Percentiles rank a stretch among this genome's conserved stretches.
Conservation (phyloP, 305 asterid genomes). For the Rubia peregrina region DNA sequence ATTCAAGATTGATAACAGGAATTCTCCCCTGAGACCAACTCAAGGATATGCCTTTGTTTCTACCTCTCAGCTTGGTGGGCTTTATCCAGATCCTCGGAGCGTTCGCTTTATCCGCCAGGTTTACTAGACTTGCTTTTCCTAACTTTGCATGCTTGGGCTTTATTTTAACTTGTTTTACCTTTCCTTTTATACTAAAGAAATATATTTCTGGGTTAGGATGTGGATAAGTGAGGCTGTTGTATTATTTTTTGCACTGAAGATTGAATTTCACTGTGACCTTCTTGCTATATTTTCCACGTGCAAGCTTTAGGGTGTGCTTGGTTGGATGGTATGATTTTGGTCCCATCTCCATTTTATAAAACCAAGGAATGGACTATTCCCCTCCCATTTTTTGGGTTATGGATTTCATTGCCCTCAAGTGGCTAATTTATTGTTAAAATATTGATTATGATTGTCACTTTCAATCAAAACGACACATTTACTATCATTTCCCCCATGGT, state of each 20-base stretch:
- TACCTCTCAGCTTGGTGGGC: conserved; percentile 75
- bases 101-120: conserved; percentile 92
- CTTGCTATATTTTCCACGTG: not conserved
- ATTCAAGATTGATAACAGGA: conserved; percentile 65
- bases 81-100: conserved; percentile 74
- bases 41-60: conserved; percentile 82
- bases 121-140: conserved; percentile 6
- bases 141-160: not conserved
- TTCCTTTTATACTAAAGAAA: not conserved
- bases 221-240: not conserved
- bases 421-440: too few relatives aligned
- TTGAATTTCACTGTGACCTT: not conserved
- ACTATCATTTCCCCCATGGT: too few relatives aligned
- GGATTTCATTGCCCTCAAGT: too few relatives aligned
- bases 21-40: conserved; percentile 81
- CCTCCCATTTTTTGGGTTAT: too few relatives aligned
- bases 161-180: not conserved
- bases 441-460: too few relatives aligned
- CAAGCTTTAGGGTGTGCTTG: too few relatives aligned
- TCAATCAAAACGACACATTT: too few relatives aligned
- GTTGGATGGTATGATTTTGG: too few relatives aligned
- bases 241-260: not conserved
- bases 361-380: too few relatives aligned
- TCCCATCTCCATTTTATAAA: too few relatives aligned
- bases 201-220: not conserved